phyloP scores from a whole-genome alignment of 2,329 filamentous ascomycete species.

The Xylaria sp. region DNA sequence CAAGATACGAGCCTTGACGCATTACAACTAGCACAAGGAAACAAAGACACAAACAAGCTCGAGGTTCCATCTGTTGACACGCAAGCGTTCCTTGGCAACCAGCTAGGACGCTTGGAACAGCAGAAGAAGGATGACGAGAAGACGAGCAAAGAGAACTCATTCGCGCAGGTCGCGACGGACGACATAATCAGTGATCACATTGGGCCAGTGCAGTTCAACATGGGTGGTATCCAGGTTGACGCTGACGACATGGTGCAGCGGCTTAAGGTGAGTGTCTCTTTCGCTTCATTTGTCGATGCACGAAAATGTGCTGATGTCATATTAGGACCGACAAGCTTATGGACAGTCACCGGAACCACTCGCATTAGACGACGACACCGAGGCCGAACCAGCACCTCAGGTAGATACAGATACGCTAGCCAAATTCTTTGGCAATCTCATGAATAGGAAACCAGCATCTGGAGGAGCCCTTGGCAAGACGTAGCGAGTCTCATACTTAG shows the following conservation, averaged over 20 bases:
- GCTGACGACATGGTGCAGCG: slow-evolving; percentile 92
- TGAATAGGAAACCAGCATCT: slow-evolving; percentile 62
- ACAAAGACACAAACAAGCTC: slow-evolving; percentile 58
- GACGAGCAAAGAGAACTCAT: slow-evolving; percentile 50
- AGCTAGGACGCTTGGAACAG: slow-evolving; percentile 80
- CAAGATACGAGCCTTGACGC: slow-evolving; percentile 76
- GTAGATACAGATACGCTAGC: slow-evolving; percentile 69
- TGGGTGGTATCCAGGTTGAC: slow-evolving; percentile 96
- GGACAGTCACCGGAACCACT: slow-evolving; percentile 59
- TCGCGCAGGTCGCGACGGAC: slow-evolving; percentile 47
- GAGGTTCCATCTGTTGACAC: slow-evolving; percentile 78
- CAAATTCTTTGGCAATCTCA: slow-evolving; percentile 69
- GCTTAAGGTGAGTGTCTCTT: slow-evolving; percentile 73
- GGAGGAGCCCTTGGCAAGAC: slow-evolving; percentile 42
- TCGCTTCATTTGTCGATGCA: not conserved
- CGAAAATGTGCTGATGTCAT: slow-evolving; percentile 42
- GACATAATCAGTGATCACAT: slow-evolving; percentile 80
- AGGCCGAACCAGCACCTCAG: slow-evolving; percentile 53
- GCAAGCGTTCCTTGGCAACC: slow-evolving; percentile 79
- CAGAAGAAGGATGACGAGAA: slow-evolving; percentile 65
- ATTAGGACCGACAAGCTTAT: slow-evolving; percentile 68
- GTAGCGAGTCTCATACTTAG: slow-evolving; percentile 26
- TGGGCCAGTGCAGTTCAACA: slow-evolving; percentile 95
- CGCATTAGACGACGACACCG: slow-evolving; percentile 52
- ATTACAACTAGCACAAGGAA: slow-evolving; percentile 64